These are phyloP conservation scores for Dactylellina cionopaga DNA, from an alignment of 2,329 filamentous ascomycete genomes.

Conservation along the genomic window DNA sequence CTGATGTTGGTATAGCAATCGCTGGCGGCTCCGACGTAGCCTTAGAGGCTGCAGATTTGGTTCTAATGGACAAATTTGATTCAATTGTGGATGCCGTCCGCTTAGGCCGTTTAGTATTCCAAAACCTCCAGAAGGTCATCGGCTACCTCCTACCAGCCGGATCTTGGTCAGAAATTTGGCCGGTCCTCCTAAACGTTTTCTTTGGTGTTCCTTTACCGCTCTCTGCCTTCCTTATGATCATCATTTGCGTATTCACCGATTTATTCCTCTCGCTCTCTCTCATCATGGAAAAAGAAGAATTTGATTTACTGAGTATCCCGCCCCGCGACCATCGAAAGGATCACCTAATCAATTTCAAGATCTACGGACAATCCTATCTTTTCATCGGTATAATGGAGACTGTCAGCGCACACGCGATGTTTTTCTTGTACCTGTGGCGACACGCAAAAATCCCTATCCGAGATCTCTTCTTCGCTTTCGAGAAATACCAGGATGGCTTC, in stretches of 20 bases:
- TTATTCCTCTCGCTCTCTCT: conserved; percentile 66
- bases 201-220: conserved; percentile 67
- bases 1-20: conserved; percentile 90
- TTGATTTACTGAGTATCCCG: conserved; percentile 66
- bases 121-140: conserved; percentile 67
- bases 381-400: conserved; percentile 68
- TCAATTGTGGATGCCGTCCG: conserved; percentile 67
- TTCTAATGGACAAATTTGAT: conserved; percentile 68
- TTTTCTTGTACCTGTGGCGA: conserved; percentile 67
- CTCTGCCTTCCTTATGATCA: conserved; percentile 69
- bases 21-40: conserved; percentile 73
- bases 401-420: conserved; percentile 66
- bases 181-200: conserved; percentile 68
- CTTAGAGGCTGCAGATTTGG: conserved; percentile 73
- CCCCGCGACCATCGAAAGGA: conserved; percentile 66
- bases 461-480: conserved; percentile 66
- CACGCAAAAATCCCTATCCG: conserved; percentile 64
- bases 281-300: conserved; percentile 69
- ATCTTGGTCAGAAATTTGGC: conserved; percentile 69
- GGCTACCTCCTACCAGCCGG: conserved; percentile 66
- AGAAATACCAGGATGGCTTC: conserved; percentile 65
- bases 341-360: conserved; percentile 66
- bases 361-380: conserved; percentile 67
- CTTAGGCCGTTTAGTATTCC: conserved; percentile 67
- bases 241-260: conserved; percentile 69